These are phyloP conservation scores for Eutreptiella sp. DNA, from an alignment of 208 protist species.

Conservation along the genomic window DNA sequence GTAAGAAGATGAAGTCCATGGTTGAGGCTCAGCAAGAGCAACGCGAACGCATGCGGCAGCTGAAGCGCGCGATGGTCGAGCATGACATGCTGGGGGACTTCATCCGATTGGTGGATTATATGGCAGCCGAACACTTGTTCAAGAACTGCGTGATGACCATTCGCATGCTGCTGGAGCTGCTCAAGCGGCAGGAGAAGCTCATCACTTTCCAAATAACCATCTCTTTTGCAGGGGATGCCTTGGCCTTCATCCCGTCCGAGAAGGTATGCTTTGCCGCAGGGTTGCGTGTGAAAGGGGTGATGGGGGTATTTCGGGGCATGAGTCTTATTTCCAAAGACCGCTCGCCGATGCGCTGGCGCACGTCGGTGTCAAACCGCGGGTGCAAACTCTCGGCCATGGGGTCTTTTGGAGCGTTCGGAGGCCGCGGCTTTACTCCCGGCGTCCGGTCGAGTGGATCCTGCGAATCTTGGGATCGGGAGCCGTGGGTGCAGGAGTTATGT, in stretches of 20 bases:
- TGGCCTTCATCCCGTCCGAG: slow-evolving; percentile 67
- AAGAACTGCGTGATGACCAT: slow-evolving; percentile 51
- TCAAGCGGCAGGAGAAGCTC: slow-evolving; percentile 36
- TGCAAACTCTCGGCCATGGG: too few relatives aligned
- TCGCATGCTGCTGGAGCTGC: slow-evolving; percentile 58
- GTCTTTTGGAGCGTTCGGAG: too few relatives aligned
- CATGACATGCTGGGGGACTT: slow-evolving; percentile 77
- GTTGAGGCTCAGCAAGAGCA: slow-evolving; percentile 74
- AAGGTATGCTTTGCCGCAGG: background rate
- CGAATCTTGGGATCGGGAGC: too few relatives aligned
- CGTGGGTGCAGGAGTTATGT: too few relatives aligned
- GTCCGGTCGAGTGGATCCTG: too few relatives aligned
- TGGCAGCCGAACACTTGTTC: slow-evolving; percentile 74
- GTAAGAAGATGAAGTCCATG: slow-evolving; percentile 80
- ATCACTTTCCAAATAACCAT: slow-evolving; percentile 79
- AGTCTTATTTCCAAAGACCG: too few relatives aligned
- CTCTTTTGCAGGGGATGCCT: slow-evolving; percentile 45
- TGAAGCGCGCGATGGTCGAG: slow-evolving; percentile 82
- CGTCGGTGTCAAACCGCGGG: too few relatives aligned
- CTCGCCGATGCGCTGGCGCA: too few relatives aligned
- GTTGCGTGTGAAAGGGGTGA: too few relatives aligned
- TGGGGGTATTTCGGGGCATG: too few relatives aligned
- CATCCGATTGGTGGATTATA: slow-evolving; percentile 72
- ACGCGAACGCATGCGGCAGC: slow-evolving; percentile 60
- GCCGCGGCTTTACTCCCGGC: too few relatives aligned